Conservation (phyloP, 2,329 filamentous ascomycete species). For the Clonostachys sp. region DNA sequence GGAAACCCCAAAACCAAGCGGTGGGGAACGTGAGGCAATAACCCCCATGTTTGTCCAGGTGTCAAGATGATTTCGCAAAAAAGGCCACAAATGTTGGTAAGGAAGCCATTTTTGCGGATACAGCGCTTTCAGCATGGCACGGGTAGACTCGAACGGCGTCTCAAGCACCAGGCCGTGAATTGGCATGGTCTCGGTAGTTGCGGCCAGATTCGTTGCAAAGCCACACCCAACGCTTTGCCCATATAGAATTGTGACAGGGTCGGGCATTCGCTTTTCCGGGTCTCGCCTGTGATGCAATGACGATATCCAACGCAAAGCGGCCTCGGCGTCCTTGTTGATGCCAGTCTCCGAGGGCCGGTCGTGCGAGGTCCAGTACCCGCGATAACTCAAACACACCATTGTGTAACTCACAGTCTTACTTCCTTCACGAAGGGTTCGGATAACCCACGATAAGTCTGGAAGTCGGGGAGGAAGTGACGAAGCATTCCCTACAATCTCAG, state of each 20-base stretch:
- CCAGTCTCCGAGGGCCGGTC: constrained; percentile 67
- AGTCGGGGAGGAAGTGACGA: constrained; percentile 53
- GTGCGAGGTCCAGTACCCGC: constrained; percentile 74
- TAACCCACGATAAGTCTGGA: constrained; percentile 48
- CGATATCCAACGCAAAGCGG: constrained; percentile 59
- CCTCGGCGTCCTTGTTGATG: constrained; percentile 63
- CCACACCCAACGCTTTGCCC: constrained; percentile 75
- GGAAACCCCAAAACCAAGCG: constrained; percentile 29
- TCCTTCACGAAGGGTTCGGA: constrained; percentile 36
- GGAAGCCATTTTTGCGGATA: constrained; percentile 80
- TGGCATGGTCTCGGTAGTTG: constrained; percentile 21
- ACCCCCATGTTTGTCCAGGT: constrained; percentile 43
- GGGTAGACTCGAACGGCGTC: constrained; percentile 69
- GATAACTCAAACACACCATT: constrained; percentile 55
- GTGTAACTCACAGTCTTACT: constrained; percentile 31
- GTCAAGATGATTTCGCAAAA: constrained; percentile 61
- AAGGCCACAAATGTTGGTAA: constrained; percentile 70
- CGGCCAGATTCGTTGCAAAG: constrained; percentile 60
- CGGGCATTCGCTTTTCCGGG: constrained; percentile 8
- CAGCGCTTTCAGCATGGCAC: constrained; percentile 64
- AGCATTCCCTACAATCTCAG: constrained; percentile 44
- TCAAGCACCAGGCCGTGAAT: constrained; percentile 60
- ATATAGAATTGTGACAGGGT: constrained; percentile 57
- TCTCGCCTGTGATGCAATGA: constrained; percentile 25
- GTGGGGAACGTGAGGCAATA: constrained; percentile 23